A percentile compares a stretch with the other conserved stretches of the same genome.
phyloP scores from a whole-genome alignment of 2,329 filamentous ascomycete species.

The Alternaria sp. region DNA sequence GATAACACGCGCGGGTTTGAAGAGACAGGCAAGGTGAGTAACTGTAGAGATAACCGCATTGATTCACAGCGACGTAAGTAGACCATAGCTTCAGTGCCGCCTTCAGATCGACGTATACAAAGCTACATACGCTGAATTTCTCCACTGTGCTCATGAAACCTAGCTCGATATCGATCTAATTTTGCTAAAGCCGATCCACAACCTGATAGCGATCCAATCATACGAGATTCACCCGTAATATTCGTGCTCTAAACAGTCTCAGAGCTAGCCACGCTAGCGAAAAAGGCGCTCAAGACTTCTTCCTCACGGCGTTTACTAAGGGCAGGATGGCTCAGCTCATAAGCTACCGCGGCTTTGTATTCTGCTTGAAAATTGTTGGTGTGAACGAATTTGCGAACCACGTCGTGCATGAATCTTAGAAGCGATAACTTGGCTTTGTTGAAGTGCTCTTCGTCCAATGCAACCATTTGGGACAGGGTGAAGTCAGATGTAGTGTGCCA shows the following conservation, averaged over 20 bases:
- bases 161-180: accelerated
- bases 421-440: background rate
- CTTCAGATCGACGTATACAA: accelerated
- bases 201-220: background rate
- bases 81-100: background rate
- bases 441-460: no score
- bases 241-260: background rate
- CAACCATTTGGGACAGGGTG: no score
- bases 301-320: no score
- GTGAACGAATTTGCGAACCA: no score
- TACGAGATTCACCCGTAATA: accelerated
- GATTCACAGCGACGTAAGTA: background rate
- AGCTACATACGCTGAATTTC: background rate
- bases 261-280: no score
- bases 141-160: background rate
- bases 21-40: background rate
- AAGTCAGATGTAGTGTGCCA: no score
- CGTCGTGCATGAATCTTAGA: accelerated
- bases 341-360: no score
- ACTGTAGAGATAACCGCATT: background rate
- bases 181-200: accelerated
- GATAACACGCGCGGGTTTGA: accelerated
- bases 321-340: no score
- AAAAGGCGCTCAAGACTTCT: no score
- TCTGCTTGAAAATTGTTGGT: no score